Evolutionary conservation across 2,329 filamentous ascomycete genomes (phyloP).

Genomic region (Pseudopithomyces chartarum): DNA sequence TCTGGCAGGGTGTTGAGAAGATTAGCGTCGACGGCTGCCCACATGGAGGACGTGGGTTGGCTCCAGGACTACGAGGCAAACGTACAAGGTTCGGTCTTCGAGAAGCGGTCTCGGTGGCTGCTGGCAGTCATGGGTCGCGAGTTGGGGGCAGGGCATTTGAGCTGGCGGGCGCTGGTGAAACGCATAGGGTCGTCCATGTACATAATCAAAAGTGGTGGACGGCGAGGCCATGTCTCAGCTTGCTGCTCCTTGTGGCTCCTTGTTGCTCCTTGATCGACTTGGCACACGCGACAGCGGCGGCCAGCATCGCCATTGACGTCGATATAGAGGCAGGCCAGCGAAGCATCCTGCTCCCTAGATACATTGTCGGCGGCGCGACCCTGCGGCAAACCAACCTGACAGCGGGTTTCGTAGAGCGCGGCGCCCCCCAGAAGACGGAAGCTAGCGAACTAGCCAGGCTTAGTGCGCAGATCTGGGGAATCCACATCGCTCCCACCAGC

Average conservation of each 20-base stretch:
- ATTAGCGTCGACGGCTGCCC: constrained; percentile 3
- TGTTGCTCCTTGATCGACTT: constrained; percentile 10
- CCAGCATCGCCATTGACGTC: not conserved
- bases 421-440: constrained; percentile 4
- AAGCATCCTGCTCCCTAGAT: not conserved
- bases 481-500: constrained; percentile 8
- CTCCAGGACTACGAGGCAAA: constrained; percentile 13
- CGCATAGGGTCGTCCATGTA: constrained; percentile 29
- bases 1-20: constrained; percentile 3
- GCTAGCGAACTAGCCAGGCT: constrained; percentile 6
- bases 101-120: constrained; percentile 9
- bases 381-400: not conserved
- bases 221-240: constrained; percentile 34
- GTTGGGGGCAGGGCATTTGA: constrained; percentile 17
- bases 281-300: constrained; percentile 10
- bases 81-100: not conserved
- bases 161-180: constrained; percentile 35
- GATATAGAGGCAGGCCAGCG: not conserved
- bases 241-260: constrained; percentile 12
- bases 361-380: not conserved
- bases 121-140: constrained; percentile 9
- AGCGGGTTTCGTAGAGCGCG: constrained; percentile 4
- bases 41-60: constrained; percentile 23
- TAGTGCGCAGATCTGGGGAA: constrained; percentile 13
- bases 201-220: constrained; percentile 31